A percentile compares a stretch with the other conserved stretches of the same genome.
These are phyloP conservation scores for Sporisorium scitamineum DNA, from an alignment of 1,284 basidiomycete species.

Conservation along the genomic window DNA sequence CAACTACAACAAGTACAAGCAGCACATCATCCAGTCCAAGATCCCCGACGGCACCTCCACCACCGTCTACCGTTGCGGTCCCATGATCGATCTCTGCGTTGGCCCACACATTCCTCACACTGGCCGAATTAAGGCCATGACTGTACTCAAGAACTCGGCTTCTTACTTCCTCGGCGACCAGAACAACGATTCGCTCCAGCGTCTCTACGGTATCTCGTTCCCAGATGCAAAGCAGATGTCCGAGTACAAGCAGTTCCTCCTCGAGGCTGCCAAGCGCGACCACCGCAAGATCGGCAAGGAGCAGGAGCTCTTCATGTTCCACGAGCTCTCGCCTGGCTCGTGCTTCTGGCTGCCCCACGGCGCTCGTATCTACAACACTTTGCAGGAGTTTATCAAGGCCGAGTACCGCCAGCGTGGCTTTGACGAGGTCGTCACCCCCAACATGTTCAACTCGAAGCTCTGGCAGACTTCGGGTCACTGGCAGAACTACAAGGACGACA, in stretches of 20 bases:
- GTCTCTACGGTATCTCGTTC: slow-evolving; percentile 98
- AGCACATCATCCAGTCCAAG: slow-evolving; percentile 93
- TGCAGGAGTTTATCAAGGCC: slow-evolving; percentile 81
- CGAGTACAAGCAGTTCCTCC: slow-evolving; percentile 96
- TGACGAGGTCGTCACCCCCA: slow-evolving; percentile 86
- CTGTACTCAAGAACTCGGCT: slow-evolving; percentile 80
- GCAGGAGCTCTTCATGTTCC: slow-evolving; percentile 95
- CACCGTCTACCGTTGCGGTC: slow-evolving; percentile 98
- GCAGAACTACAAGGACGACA: slow-evolving; percentile 89
- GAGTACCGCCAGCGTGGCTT: slow-evolving; percentile 73
- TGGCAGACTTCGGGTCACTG: slow-evolving; percentile 99
- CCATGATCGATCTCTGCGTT: slow-evolving; percentile 96
- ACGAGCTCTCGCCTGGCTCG: slow-evolving; percentile 92
- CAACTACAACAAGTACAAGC: slow-evolving; percentile 99
- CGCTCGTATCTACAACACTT: slow-evolving; percentile 94
- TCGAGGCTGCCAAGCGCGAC: slow-evolving; percentile 96
- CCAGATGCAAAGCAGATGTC: slow-evolving; percentile 95
- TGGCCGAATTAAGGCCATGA: slow-evolving; percentile 86
- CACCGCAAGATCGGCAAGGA: slow-evolving; percentile 84
- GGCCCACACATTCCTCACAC: slow-evolving; percentile 98
- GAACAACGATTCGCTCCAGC: slow-evolving; percentile 93
- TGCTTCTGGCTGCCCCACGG: slow-evolving; percentile 98
- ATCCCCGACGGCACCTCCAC: slow-evolving; percentile 96
- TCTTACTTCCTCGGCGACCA: slow-evolving; percentile 98
- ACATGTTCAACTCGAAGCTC: slow-evolving; percentile 95